A percentile compares a stretch with the other conserved stretches of the same genome.
Conservation (phyloP, 169 alveolate species). For the Plasmodium relictum region DNA sequence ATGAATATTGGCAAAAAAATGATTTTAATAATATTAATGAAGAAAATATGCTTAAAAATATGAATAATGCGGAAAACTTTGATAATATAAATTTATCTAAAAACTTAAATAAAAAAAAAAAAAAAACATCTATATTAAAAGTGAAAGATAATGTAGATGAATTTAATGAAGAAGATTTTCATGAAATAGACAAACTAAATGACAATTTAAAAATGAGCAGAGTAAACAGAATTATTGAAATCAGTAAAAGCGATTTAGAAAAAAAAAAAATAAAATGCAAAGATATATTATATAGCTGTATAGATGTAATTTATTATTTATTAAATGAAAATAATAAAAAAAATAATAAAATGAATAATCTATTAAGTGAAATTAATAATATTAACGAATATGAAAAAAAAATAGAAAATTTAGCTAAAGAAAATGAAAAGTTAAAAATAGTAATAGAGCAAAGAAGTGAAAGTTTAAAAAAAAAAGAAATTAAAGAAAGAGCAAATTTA, state of each 20-base stretch:
- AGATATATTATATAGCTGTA: slow-evolving; percentile 42
- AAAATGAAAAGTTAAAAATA: slow-evolving; percentile 55
- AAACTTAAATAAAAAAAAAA: too few species aligned
- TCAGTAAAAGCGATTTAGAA: slow-evolving; percentile 23
- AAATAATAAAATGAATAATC: slow-evolving; percentile 48
- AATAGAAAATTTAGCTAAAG: slow-evolving; percentile 40
- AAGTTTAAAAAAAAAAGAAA: slow-evolving; percentile 22
- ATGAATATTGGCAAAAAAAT: too few species aligned
- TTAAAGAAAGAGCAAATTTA: slow-evolving; percentile 40
- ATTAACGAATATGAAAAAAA: slow-evolving; percentile 63
- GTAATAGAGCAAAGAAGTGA: slow-evolving; percentile 50
- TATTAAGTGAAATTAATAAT: slow-evolving; percentile 58
- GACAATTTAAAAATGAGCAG: slow-evolving; percentile 30
- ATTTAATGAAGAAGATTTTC: slow-evolving; percentile 38
- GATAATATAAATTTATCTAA: too few species aligned
- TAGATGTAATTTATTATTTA: slow-evolving; percentile 33
- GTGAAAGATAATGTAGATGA: neutral
- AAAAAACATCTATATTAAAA: too few species aligned
- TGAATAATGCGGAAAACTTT: too few species aligned
- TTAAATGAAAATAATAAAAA: slow-evolving; percentile 60
- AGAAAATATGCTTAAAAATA: too few species aligned
- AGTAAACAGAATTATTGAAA: slow-evolving; percentile 13
- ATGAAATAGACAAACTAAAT: slow-evolving; percentile 50
- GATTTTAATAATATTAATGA: too few species aligned
- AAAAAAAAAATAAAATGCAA: slow-evolving; percentile 27